Evolutionary conservation across 177 flowering plant genomes (phyloP).

Genomic region (Tripterygium wilfordii): DNA sequence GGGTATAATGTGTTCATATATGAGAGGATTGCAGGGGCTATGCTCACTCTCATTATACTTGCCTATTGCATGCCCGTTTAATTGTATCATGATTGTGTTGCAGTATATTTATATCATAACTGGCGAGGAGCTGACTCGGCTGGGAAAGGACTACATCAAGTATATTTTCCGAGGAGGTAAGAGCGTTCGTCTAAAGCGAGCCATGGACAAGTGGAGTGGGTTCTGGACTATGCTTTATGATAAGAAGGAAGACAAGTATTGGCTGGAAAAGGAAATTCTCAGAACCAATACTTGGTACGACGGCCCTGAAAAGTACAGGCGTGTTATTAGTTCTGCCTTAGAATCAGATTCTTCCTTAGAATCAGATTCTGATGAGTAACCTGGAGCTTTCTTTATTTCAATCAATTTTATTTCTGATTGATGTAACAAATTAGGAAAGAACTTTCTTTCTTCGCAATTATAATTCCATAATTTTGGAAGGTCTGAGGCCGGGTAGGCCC

Average conservation of each 20-base stretch:
- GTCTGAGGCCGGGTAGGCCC: too few species aligned
- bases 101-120: conserved; percentile 62
- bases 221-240: conserved; percentile 17
- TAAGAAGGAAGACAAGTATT: conserved; percentile 22
- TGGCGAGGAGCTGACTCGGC: conserved; percentile 41
- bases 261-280: conserved; percentile 54
- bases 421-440: too few species aligned
- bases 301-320: conserved; percentile 36
- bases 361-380: conserved; percentile 2
- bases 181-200: conserved; percentile 46
- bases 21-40: too few species aligned
- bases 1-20: too few species aligned
- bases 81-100: conserved; percentile 11
- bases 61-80: too few species aligned
- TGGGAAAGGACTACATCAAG: conserved; percentile 48
- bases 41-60: too few species aligned
- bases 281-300: conserved; percentile 58
- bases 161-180: conserved; percentile 31
- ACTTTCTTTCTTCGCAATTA: too few species aligned
- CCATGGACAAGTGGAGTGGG: conserved; percentile 30
- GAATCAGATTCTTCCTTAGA: background rate
- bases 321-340: background rate
- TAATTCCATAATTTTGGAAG: too few species aligned
- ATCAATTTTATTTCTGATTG: too few species aligned
- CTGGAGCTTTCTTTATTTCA: too few species aligned